Percentiles rank a stretch among this genome's conserved stretches.
phyloP scores from a whole-genome alignment of 257 asterid species.

The Cordia subcordata region DNA sequence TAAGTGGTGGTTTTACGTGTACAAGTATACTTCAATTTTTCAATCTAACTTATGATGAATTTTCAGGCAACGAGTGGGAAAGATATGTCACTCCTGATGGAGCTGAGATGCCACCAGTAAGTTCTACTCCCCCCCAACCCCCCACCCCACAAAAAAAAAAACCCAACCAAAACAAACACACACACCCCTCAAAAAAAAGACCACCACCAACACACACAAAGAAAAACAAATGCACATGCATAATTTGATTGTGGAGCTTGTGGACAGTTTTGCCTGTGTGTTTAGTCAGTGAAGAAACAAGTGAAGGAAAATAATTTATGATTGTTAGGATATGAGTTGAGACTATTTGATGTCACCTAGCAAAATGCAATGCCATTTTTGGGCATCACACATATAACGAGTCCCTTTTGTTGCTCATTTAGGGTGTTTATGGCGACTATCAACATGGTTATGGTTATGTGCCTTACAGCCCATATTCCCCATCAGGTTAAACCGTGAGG shows the following conservation, averaged over 20 bases:
- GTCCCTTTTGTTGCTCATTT: conserved; percentile 2
- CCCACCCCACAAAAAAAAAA: no score
- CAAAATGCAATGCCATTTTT: no score
- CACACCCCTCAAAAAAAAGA: no score
- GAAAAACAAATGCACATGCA: no score
- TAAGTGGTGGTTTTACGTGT: not conserved
- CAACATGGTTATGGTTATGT: conserved; percentile 31
- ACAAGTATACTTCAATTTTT: not conserved
- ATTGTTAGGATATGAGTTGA: no score
- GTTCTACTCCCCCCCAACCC: no score
- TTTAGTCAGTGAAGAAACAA: no score
- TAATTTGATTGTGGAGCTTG: not conserved
- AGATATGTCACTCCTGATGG: conserved; percentile 25
- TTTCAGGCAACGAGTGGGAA: conserved; percentile 34
- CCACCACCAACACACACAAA: no score
- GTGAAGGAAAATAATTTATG: no score
- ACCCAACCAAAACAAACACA: no score
- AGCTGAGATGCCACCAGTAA: conserved; percentile 28
- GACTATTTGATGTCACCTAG: no score
- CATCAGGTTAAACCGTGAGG: conserved; percentile 21
- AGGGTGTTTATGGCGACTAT: conserved; percentile 37
- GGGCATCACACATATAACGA: not conserved
- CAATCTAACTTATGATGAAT: conserved; percentile 20
- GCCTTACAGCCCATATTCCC: conserved; percentile 29
- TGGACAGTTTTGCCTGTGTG: not conserved